phyloP scores from a whole-genome alignment of 176 grass and related monocot genomes.

The Cenchrus purpureus region DNA sequence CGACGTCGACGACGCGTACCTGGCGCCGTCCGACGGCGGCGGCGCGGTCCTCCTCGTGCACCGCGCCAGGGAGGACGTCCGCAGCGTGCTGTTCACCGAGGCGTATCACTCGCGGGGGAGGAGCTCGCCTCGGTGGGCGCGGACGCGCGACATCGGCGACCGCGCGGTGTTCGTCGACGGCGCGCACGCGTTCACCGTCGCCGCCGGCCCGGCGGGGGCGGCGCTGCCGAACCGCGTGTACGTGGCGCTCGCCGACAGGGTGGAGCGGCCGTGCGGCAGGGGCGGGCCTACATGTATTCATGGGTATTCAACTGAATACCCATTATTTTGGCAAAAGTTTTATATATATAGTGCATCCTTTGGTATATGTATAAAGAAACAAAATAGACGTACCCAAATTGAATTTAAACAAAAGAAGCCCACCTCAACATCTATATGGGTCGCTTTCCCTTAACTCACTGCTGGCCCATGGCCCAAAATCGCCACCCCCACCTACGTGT shows the following conservation, averaged over 20 bases:
- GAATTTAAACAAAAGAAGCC: no score
- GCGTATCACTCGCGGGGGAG: constrained; percentile 13
- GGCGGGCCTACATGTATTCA: no score
- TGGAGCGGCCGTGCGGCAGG: no score
- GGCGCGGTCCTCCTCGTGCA: constrained; percentile 33
- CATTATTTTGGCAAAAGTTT: no score
- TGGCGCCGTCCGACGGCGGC: constrained; percentile 3
- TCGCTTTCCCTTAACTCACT: no score
- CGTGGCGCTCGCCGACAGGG: accelerated
- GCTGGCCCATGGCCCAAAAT: no score
- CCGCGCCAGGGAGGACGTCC: background rate
- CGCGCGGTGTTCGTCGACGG: constrained; percentile 28
- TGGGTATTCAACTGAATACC: no score
- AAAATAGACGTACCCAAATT: no score
- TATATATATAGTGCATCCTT: no score
- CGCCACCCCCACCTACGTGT: no score
- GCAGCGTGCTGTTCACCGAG: background rate
- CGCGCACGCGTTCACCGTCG: constrained; percentile 40
- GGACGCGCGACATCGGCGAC: constrained; percentile 20
- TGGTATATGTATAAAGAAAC: no score
- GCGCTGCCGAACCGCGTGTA: constrained; percentile 27
- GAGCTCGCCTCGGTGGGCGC: background rate
- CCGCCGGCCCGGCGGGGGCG: background rate
- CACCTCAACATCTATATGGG: no score
- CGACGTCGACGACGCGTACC: background rate